Evolutionary conservation across 331 rosid species (phyloP).

Genomic region (Malus hybrid): DNA sequence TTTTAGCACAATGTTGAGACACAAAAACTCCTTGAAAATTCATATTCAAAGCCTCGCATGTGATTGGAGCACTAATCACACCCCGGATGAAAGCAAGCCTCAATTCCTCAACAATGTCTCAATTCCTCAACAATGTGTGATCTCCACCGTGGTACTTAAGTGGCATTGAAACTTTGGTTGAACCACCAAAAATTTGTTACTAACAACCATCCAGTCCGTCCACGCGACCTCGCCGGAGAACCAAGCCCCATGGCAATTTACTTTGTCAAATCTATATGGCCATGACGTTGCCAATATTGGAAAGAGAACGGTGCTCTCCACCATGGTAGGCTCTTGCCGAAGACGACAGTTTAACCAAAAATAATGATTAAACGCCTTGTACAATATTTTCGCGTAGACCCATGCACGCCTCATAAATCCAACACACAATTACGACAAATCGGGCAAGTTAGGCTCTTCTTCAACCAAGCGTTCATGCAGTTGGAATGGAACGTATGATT

Average conservation of each 20-base stretch:
- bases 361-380: not conserved
- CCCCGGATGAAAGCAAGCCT: too few relatives aligned
- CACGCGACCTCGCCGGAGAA: not conserved
- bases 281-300: not conserved
- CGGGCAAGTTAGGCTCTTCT: slow-evolving; percentile 22
- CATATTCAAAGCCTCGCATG: too few relatives aligned
- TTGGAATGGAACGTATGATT: slow-evolving; percentile 22
- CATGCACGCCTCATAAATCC: not conserved
- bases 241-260: not conserved
- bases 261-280: not conserved
- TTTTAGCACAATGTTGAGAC: too few relatives aligned
- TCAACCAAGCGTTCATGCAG: slow-evolving; percentile 22
- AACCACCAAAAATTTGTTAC: not conserved
- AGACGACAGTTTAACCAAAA: not conserved
- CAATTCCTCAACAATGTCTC: too few relatives aligned
- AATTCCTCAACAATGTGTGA: not conserved
- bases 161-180: not conserved
- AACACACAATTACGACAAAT: slow-evolving; percentile 15
- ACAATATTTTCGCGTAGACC: not conserved
- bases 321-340: not conserved
- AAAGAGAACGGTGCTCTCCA: not conserved
- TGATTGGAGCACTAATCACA: not conserved
- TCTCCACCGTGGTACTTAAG: not conserved
- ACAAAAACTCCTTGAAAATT: too few relatives aligned
- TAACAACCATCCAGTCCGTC: not conserved